These are phyloP conservation scores for Fraxinus latifolia DNA, from an alignment of 305 asterid species.

Conservation along the genomic window DNA sequence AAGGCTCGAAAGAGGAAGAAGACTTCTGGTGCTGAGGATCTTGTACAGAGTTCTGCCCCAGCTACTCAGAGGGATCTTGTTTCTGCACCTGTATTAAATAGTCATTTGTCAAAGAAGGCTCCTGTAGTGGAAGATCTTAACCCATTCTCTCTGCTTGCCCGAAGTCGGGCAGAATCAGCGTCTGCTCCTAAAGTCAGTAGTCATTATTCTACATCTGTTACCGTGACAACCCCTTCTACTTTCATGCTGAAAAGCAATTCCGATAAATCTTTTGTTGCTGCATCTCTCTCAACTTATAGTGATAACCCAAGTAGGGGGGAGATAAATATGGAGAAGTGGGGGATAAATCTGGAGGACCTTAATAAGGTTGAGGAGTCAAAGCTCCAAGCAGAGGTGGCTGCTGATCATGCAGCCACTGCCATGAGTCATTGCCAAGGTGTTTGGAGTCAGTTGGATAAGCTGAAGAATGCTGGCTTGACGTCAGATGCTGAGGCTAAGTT, in stretches of 20 bases:
- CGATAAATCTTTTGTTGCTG: conserved; percentile 39
- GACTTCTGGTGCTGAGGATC: conserved; percentile 51
- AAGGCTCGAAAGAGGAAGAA: conserved; percentile 82
- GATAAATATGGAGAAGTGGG: conserved; percentile 43
- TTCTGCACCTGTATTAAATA: conserved; percentile 38
- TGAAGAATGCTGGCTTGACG: conserved; percentile 57
- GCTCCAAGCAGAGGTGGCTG: conserved; percentile 86
- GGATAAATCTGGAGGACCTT: conserved; percentile 37
- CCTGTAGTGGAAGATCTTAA: conserved; percentile 46
- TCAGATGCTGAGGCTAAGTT: conserved; percentile 68
- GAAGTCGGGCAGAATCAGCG: conserved; percentile 39
- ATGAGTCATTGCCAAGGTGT: conserved; percentile 73
- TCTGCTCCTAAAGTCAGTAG: conserved; percentile 38
- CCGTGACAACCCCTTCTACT: conserved; percentile 52
- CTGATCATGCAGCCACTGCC: conserved; percentile 74
- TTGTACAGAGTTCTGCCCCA: conserved; percentile 36
- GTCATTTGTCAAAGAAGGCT: conserved; percentile 35
- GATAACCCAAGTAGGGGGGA: conserved; percentile 47
- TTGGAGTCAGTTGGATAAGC: conserved; percentile 72
- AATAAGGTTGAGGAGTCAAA: conserved; percentile 77
- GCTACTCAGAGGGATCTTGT: conserved; percentile 42
- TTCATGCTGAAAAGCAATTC: conserved; percentile 43
- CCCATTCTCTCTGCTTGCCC: conserved; percentile 43
- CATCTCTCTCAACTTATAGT: conserved; percentile 38
- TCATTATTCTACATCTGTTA: conserved; percentile 66